Evolutionary conservation across 768 basidiomycete genomes (phyloP).

Genomic region (Baorangia bicolor): DNA sequence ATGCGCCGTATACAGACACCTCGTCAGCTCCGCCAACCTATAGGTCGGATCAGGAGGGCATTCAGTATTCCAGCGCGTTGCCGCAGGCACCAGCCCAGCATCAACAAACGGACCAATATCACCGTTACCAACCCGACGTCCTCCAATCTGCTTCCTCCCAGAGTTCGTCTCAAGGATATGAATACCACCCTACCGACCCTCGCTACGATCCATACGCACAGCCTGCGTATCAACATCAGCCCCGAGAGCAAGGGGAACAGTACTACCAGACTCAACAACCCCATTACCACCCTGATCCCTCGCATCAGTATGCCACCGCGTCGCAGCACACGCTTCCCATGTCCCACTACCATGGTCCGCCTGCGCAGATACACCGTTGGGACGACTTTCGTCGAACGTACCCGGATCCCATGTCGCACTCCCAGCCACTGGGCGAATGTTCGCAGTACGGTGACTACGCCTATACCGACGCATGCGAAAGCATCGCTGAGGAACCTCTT

Average conservation of each 20-base stretch:
- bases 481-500: constrained; percentile 2
- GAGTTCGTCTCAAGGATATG: constrained; percentile 9
- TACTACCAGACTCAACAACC: constrained; percentile 28
- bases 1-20: not conserved
- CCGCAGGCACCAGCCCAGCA: constrained; percentile 6
- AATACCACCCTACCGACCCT: constrained; percentile 10
- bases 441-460: constrained; percentile 4
- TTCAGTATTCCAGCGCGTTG: constrained; percentile 2
- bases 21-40: constrained; percentile 8
- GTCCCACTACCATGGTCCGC: constrained; percentile 10
- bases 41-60: not conserved
- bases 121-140: constrained; percentile 13
- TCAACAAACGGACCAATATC: constrained; percentile 4
- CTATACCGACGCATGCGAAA: not conserved
- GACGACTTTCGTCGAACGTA: constrained; percentile 2
- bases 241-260: constrained; percentile 16
- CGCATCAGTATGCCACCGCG: not conserved
- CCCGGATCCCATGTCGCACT: not conserved
- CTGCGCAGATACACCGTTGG: constrained; percentile 16
- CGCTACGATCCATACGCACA: constrained; percentile 17
- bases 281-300: constrained; percentile 10
- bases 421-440: not conserved
- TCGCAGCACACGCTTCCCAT: constrained; percentile 4
- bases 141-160: constrained; percentile 24
- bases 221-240: constrained; percentile 12